phyloP scores from a whole-genome alignment of 2,329 filamentous ascomycete species.

The Ramularia endophylla region DNA sequence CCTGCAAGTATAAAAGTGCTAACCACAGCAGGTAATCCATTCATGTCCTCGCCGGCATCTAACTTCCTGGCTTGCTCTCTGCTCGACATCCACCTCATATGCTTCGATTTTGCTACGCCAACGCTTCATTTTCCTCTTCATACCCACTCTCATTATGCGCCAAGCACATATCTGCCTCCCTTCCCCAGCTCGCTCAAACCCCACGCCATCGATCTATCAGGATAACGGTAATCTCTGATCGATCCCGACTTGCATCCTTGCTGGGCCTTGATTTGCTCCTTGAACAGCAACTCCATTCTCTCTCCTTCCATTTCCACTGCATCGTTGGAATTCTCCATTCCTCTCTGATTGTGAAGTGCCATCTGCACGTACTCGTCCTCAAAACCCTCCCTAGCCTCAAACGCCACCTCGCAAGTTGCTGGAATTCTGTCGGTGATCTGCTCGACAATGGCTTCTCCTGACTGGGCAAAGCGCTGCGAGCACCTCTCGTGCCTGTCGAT shows the following conservation, averaged over 20 bases:
- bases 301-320: conserved; percentile 10
- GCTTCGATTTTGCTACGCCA: no score
- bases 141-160: no score
- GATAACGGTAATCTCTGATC: conserved; percentile 12
- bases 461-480: no score
- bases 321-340: not conserved
- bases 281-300: conserved; percentile 3
- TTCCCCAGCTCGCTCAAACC: no score
- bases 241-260: conserved; percentile 12
- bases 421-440: conserved; percentile 22
- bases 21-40: no score
- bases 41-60: no score
- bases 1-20: no score
- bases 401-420: conserved; percentile 9
- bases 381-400: conserved; percentile 7
- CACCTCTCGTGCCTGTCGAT: not conserved
- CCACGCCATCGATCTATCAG: no score
- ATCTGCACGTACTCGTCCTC: conserved; percentile 13
- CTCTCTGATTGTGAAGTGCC: conserved; percentile 1
- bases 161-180: no score
- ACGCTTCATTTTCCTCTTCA: no score
- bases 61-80: no score
- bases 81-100: no score
- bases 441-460: conserved; percentile 9
- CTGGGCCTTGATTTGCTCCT: conserved; percentile 4